phyloP scores from a whole-genome alignment of 1,284 basidiomycete genomes.

The Moesziomyces sp. region DNA sequence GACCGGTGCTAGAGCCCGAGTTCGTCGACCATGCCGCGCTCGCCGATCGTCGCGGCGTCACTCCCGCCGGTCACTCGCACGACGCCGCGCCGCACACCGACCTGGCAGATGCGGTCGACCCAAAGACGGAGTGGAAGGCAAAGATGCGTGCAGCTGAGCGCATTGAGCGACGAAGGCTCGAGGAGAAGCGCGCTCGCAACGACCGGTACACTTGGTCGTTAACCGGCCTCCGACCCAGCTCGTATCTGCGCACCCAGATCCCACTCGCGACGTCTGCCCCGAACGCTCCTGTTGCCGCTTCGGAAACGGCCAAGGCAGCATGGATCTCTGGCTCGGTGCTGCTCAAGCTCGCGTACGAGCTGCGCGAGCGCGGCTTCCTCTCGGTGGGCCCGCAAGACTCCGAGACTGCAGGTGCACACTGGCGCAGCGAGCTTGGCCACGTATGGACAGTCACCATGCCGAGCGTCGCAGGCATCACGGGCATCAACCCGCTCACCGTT shows the following conservation, averaged over 20 bases:
- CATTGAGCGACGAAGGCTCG: conserved; percentile 11
- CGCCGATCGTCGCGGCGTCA: conserved; percentile 12
- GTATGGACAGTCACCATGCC: conserved; percentile 74
- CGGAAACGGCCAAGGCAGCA: background rate
- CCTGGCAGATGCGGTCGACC: background rate
- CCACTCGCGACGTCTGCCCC: background rate
- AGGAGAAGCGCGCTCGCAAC: conserved; percentile 28
- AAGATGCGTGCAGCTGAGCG: conserved; percentile 36
- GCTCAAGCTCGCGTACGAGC: conserved; percentile 55
- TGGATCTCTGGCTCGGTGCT: conserved; percentile 49
- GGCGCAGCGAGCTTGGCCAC: conserved; percentile 35
- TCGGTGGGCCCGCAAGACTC: conserved; percentile 45
- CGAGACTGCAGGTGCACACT: conserved; percentile 1
- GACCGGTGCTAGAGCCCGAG: conserved; percentile 18
- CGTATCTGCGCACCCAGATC: conserved; percentile 31
- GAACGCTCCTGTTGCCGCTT: background rate
- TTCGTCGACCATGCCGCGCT: conserved; percentile 23
- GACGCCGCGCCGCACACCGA: background rate
- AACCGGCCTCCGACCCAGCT: conserved; percentile 21
- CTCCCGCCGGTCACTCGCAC: conserved; percentile 2
- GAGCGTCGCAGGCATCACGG: conserved; percentile 76
- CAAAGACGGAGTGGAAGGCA: conserved; percentile 20
- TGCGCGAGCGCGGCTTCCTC: conserved; percentile 35
- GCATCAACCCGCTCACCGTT: conserved; percentile 80
- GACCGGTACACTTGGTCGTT: conserved; percentile 19